Evolutionary conservation across 192 early-diverging fungal species (phyloP).

Genomic region (Allomyces macrogynus): DNA sequence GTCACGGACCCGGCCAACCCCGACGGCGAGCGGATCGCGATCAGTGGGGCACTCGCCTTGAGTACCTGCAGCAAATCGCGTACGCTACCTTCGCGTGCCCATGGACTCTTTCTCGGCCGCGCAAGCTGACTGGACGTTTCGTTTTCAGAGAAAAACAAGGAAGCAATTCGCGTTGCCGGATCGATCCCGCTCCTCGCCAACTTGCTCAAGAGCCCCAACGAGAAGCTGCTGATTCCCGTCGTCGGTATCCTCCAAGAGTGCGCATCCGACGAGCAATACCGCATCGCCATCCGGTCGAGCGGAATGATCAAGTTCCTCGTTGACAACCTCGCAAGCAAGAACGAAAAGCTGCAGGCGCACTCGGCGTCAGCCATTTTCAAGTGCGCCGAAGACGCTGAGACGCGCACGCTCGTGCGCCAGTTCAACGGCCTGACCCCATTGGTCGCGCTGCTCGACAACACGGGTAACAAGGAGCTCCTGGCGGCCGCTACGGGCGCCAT

Average conservation of each 20-base stretch:
- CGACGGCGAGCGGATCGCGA: slow-evolving; percentile 31
- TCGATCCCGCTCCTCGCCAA: slow-evolving; percentile 36
- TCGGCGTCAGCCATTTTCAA: slow-evolving; percentile 44
- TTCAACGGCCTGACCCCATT: slow-evolving; percentile 28
- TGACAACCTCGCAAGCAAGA: slow-evolving; percentile 33
- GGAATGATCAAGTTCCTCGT: slow-evolving; percentile 45
- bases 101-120: no score
- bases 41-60: slow-evolving; percentile 35
- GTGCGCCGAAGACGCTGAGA: slow-evolving; percentile 44
- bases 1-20: slow-evolving; percentile 18
- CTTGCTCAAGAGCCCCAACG: slow-evolving; percentile 30
- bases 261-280: slow-evolving; percentile 35
- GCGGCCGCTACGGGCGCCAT: slow-evolving; percentile 44
- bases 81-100: slow-evolving; percentile 6
- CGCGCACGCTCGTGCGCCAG: slow-evolving; percentile 26
- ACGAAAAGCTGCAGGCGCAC: slow-evolving; percentile 38
- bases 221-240: slow-evolving; percentile 36
- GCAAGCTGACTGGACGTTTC: no score
- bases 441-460: slow-evolving; percentile 35
- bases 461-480: slow-evolving; percentile 36
- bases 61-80: slow-evolving; percentile 34
- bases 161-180: slow-evolving; percentile 35
- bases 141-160: slow-evolving; percentile 27
- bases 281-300: slow-evolving; percentile 28
- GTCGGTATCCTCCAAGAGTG: slow-evolving; percentile 42